Evolutionary conservation across 805 yeast species (phyloP).

Genomic region (Ogataea pignaliae): DNA sequence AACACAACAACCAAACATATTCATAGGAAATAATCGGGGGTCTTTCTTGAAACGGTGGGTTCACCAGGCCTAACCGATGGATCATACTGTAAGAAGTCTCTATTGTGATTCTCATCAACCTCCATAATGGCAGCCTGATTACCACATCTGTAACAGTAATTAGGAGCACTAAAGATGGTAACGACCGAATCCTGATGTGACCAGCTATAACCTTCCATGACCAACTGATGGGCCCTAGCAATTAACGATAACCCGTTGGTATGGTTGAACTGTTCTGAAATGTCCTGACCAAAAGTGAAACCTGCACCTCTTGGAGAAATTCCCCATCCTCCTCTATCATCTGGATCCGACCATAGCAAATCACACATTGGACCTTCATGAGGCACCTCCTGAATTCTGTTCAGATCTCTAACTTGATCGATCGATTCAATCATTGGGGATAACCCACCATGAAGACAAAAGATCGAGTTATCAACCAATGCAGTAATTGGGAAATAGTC

Average conservation of each 20-base stretch:
- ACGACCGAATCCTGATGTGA: slow-evolving; percentile 92
- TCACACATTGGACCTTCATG: slow-evolving; percentile 99
- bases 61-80: slow-evolving; percentile 97
- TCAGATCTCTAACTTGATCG: slow-evolving; percentile 86
- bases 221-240: slow-evolving; percentile 94
- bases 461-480: slow-evolving; percentile 81
- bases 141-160: slow-evolving; percentile 96
- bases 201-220: slow-evolving; percentile 98
- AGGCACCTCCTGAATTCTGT: slow-evolving; percentile 93
- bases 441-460: slow-evolving; percentile 91
- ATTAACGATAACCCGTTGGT: slow-evolving; percentile 78
- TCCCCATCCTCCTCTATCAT: slow-evolving; percentile 98
- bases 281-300: slow-evolving; percentile 95
- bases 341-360: slow-evolving; percentile 94
- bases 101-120: slow-evolving; percentile 88
- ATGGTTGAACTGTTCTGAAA: slow-evolving; percentile 89
- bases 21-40: slow-evolving; percentile 93
- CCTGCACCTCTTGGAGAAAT: slow-evolving; percentile 98
- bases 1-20: not conserved
- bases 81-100: slow-evolving; percentile 91
- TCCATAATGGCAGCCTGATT: slow-evolving; percentile 98
- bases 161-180: slow-evolving; percentile 92
- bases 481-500: slow-evolving; percentile 95
- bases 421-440: slow-evolving; percentile 93
- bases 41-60: slow-evolving; percentile 93